Percentiles rank a stretch among this genome's conserved stretches.
These are phyloP conservation scores for Bruguiera hainesii DNA, from an alignment of 441 rosid species.

Conservation along the genomic window DNA sequence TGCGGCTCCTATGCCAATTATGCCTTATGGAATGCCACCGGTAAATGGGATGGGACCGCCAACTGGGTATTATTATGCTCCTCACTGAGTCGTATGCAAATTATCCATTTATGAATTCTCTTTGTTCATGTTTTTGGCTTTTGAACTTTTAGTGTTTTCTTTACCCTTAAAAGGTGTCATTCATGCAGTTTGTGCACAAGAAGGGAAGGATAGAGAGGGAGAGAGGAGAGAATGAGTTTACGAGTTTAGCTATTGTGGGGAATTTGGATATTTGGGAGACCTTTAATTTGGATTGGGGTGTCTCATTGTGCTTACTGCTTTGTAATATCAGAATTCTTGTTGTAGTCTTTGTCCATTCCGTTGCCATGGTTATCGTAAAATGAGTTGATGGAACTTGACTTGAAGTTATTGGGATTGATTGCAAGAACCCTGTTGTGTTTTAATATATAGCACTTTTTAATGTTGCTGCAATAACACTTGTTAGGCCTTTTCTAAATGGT, in stretches of 20 bases:
- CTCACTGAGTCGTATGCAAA: conserved; percentile 45
- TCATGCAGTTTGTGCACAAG: conserved; percentile 26
- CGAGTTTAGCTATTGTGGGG: conserved; percentile 18
- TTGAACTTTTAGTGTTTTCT: conserved; percentile 17
- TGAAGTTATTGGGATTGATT: not conserved
- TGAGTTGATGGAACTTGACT: not conserved
- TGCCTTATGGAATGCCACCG: conserved; percentile 84
- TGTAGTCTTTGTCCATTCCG: conserved; percentile 10
- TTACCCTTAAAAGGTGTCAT: conserved; percentile 6
- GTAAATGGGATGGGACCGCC: conserved; percentile 75
- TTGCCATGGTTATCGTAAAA: conserved; percentile 6
- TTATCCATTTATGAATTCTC: conserved; percentile 23
- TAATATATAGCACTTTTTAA: too few species aligned
- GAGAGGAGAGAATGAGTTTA: conserved; percentile 5
- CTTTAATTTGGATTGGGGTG: conserved; percentile 25
- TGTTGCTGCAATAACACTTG: too few species aligned
- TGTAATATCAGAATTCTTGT: conserved; percentile 35
- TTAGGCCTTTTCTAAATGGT: not conserved
- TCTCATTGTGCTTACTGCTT: conserved; percentile 29
- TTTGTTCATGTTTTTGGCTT: conserved; percentile 21
- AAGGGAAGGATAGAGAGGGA: conserved; percentile 18
- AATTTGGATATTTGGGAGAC: conserved; percentile 27
- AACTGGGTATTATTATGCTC: conserved; percentile 68
- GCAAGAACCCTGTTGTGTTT: not conserved
- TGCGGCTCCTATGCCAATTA: conserved; percentile 37